Percentiles rank a stretch among this genome's conserved stretches.
Conservation (phyloP, 2,329 filamentous ascomycete genomes). For the Ciborinia camelliae region DNA sequence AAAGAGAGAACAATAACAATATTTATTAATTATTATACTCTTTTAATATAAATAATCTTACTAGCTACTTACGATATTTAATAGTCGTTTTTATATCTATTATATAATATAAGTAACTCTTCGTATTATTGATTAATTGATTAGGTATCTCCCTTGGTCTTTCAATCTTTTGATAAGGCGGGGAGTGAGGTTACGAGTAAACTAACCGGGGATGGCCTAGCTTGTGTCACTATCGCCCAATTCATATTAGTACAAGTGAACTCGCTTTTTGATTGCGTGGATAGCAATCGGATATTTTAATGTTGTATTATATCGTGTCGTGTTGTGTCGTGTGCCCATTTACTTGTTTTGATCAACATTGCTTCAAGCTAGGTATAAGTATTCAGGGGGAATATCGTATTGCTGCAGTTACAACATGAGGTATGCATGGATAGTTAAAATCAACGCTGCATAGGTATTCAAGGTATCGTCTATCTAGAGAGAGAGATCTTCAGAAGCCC, state of each 20-base stretch:
- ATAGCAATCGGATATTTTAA: not conserved
- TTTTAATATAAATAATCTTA: too few species aligned
- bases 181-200: too few species aligned
- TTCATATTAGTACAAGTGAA: not conserved
- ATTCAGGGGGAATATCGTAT: too few species aligned
- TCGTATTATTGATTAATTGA: too few species aligned
- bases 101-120: too few species aligned
- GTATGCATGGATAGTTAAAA: too few species aligned
- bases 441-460: not conserved
- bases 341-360: not conserved
- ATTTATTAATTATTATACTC: too few species aligned
- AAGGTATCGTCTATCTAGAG: not conserved
- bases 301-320: not conserved
- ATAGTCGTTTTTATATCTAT: too few species aligned
- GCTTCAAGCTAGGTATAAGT: too few species aligned
- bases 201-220: not conserved
- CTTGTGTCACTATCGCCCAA: not conserved
- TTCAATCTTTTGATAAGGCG: not conserved
- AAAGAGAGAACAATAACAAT: too few species aligned
- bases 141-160: not conserved
- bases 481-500: not conserved
- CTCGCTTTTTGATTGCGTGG: not conserved
- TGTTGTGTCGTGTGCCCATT: not conserved
- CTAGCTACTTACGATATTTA: too few species aligned
- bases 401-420: too few species aligned